Evolutionary conservation across 352 stramenopile species (phyloP).

Genomic region (Phytophthora lateralis): DNA sequence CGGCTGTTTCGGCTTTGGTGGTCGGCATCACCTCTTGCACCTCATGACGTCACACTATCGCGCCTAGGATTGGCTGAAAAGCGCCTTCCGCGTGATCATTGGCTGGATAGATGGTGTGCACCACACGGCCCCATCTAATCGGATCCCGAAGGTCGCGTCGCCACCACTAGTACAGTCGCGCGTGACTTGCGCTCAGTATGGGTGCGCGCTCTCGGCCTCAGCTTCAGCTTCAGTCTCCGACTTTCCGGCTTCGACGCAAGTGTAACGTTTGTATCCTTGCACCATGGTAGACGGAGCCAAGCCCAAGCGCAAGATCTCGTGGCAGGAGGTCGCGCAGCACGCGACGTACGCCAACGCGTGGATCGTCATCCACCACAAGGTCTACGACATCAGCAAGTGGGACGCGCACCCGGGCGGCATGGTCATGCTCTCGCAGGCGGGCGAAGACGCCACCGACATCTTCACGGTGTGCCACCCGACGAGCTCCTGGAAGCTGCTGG

Average conservation of each 20-base stretch:
- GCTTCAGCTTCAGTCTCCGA: constrained; percentile 35
- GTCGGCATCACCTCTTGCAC: constrained; percentile 27
- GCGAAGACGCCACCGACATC: constrained; percentile 98
- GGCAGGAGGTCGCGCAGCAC: constrained; percentile 81
- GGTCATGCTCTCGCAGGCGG: constrained; percentile 98
- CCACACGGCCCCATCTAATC: constrained; percentile 27
- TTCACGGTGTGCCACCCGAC: constrained; percentile 98
- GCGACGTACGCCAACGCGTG: constrained; percentile 76
- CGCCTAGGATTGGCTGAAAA: background rate
- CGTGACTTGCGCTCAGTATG: constrained; percentile 1
- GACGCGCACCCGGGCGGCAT: constrained; percentile 85
- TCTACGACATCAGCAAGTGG: constrained; percentile 91
- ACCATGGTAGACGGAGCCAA: constrained; percentile 72
- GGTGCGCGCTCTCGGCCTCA: constrained; percentile 2
- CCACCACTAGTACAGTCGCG: constrained; percentile 32
- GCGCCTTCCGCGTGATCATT: constrained; percentile 8
- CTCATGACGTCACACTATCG: constrained; percentile 24
- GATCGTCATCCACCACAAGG: constrained; percentile 92
- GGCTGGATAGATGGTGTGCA: constrained; percentile 17
- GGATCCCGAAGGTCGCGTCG: constrained; percentile 24
- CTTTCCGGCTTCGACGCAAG: constrained; percentile 22
- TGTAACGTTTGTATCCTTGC: background rate
- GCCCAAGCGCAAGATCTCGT: constrained; percentile 71
- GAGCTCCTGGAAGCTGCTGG: constrained; percentile 93
- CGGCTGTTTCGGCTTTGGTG: constrained; percentile 2